Evolutionary conservation across 2,329 filamentous ascomycete genomes (phyloP), one percentile per base, ranked within the genome.

Genomic region (Diaporthe batatas): DNA sequence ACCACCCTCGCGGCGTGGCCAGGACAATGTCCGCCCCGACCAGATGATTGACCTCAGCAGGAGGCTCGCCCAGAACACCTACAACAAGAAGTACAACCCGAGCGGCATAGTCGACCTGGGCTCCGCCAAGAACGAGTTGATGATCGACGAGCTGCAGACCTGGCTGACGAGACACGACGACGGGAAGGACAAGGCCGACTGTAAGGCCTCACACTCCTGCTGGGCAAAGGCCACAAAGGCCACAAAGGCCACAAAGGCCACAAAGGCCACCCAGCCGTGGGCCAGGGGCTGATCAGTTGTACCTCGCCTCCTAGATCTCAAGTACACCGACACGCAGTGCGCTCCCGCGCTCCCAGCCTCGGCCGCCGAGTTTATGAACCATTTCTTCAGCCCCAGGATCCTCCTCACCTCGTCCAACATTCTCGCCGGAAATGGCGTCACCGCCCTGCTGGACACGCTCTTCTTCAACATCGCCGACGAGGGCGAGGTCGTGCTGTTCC

Each of bases 21-120:
- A 72, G 58, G 36, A 58, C 54, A 74, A 74, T 49, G 70, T 74
- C 34, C 67, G 51, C 8, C 72, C 70, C 34, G 44, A 72, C 21
- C 64, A 58, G n/a, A 74, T 74, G 72, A 59, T 74, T 42, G 72
- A 74, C 58, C 64, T 72, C 32, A 72, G 70, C 25, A 55, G 72
- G 54, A 58, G 65, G 57, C 29, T 74, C 39, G 70, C 62, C 3
- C n/a, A 64, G 36, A 64, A 73, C 18, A 14, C 69, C 39, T 73
- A 73, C 36, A 29, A 73, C 18, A 70, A 49, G 21, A 72, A 72
- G 49, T 68, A 39, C 5, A 73, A 73, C 11, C 72, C 72, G 3
- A 53, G 32, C 12, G 72, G 72, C 25, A 73, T 73, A 21, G 49
- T 73, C 62, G 72, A 73, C 42, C 47, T 73, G 2, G 72, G 72